Base-by-base conservation (phyloP, 164 flowering plant genomes). In the Magnolia kwangsiensis region DNA sequence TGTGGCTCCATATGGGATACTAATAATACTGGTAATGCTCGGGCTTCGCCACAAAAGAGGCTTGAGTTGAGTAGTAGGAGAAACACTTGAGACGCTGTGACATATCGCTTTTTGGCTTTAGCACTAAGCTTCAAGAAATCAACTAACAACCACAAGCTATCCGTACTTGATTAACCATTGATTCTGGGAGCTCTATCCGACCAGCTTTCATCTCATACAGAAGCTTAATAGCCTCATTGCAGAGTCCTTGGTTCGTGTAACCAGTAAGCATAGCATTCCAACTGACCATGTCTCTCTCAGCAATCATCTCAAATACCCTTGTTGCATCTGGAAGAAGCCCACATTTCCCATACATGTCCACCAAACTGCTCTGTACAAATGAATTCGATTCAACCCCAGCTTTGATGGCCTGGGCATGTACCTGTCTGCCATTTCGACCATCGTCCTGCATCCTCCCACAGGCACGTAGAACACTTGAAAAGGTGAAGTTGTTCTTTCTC, bases 231-330 rank as follows among this genome's bases (percentile, higher is more conserved):
- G 91, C 89, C 59, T 87, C 85, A 29, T 84, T 61, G 68, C 70
- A 74, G 27, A 24, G 64, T 16, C 88, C 89, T 55, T 87, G 77
- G 24, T 73, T 81, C 16, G 75, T 64, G 76, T 83, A 89, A 16
- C 82, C 84, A 50, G 16, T 69, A 20, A 91, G 81, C 92, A 91
- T 83, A 29, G 91, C 86, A 78, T 86, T 89, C 92, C 91, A 91
- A 77, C 88, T 87, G 0, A 82, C 88, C 68, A 20, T 50, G 82
- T 80, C 85, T 65, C 73, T 80, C 8, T 77, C 50, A 16, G 9
- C 51, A 51, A 69, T 59, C 71, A 72, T 66, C 51, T 84, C 84
- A 76, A 88, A 86, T 67, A 78, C 84, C 75, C 69, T 82, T 72
- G 79, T 78, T 20, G 94, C 94, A 74, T 89, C 90, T 20, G 29